Percentiles rank a stretch among this genome's conserved stretches.
These are phyloP conservation scores for Aspergillus fructus DNA, from an alignment of 2,329 filamentous ascomycete genomes.

Conservation along the genomic window DNA sequence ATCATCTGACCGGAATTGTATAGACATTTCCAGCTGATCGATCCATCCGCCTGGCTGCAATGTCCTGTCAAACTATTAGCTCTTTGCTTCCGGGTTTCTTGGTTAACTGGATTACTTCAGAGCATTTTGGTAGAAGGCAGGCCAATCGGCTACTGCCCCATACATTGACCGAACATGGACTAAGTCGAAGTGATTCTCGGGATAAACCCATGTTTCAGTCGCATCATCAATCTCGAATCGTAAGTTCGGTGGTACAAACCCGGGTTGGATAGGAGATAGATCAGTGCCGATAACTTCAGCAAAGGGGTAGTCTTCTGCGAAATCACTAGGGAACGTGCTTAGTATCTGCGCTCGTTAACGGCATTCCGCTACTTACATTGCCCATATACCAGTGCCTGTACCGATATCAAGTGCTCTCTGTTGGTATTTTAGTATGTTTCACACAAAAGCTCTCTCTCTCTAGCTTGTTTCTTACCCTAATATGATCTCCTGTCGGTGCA, in stretches of 20 bases:
- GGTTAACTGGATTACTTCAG: constrained; percentile 12
- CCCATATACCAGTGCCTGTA: constrained; percentile 24
- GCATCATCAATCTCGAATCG: constrained; percentile 68
- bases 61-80: constrained; percentile 16
- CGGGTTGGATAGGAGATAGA: constrained; percentile 63
- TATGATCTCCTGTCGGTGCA: constrained; percentile 17
- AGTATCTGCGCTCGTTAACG: background rate
- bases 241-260: constrained; percentile 64
- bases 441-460: background rate
- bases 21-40: constrained; percentile 28
- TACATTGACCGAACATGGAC: constrained; percentile 46
- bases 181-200: constrained; percentile 50
- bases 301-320: constrained; percentile 45
- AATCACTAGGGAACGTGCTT: constrained; percentile 23
- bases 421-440: background rate
- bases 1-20: background rate
- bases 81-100: background rate
- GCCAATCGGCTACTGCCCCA: constrained; percentile 23
- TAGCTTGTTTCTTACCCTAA: constrained; percentile 13
- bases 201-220: constrained; percentile 56
- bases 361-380: constrained; percentile 15
- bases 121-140: constrained; percentile 21
- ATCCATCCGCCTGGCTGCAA: constrained; percentile 26
- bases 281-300: constrained; percentile 62
- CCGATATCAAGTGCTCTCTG: constrained; percentile 26